Evolutionary conservation across 306 rosid genomes (phyloP).

Genomic region (Quercus berberidifolia): DNA sequence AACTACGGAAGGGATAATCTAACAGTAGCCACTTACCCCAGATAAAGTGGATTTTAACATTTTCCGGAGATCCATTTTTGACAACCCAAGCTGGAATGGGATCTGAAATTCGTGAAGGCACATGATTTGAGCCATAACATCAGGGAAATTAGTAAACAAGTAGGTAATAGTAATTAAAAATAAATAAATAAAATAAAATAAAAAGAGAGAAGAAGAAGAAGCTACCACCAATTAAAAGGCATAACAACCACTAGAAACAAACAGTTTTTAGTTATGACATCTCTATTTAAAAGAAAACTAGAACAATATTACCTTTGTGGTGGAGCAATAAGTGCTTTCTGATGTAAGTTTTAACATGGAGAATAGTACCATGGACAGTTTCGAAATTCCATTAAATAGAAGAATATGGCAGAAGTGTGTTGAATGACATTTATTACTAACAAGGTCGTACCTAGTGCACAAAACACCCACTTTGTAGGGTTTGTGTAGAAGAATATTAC

Average conservation of each 20-base stretch:
- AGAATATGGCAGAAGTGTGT: neutral
- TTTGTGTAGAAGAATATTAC: too few species aligned
- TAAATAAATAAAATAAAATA: too few species aligned
- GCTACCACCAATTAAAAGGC: neutral
- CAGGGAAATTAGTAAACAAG: neutral
- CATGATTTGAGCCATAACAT: conserved; percentile 5
- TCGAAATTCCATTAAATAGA: neutral
- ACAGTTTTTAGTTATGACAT: neutral
- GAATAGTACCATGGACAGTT: neutral
- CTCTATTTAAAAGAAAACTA: neutral
- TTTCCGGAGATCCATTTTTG: conserved; percentile 88
- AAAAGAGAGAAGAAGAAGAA: neutral
- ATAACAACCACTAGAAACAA: neutral
- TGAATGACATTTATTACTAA: neutral
- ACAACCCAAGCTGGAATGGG: conserved; percentile 90
- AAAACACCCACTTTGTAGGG: too few species aligned
- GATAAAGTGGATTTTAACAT: conserved; percentile 77
- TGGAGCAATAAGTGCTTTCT: neutral
- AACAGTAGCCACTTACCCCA: conserved; percentile 54
- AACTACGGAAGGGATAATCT: conserved; percentile 1
- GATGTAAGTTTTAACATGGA: neutral
- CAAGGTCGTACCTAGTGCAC: too few species aligned
- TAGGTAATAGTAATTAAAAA: neutral
- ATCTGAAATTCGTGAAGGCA: conserved; percentile 57
- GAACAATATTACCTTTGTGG: neutral